Conservation (phyloP, 306 rosid genomes). For the Lathyrus sativus region DNA sequence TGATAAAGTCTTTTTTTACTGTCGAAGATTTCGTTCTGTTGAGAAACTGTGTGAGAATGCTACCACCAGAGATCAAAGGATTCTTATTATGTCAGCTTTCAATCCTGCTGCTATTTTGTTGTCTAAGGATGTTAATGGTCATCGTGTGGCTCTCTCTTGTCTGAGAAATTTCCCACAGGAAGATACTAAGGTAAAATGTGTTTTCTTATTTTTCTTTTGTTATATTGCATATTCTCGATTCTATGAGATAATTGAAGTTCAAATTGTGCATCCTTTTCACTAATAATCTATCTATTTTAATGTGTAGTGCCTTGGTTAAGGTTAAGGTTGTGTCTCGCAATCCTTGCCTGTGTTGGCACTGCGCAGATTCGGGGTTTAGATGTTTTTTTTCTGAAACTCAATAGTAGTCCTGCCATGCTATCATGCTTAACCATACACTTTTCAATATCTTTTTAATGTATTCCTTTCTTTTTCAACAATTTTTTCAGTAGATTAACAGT, state of each 20-base stretch:
- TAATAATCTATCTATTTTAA: not conserved
- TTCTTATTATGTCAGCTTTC: slow-evolving; percentile 43
- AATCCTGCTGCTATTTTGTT: slow-evolving; percentile 43
- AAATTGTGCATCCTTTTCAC: slow-evolving; percentile 2
- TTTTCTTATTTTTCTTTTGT: slow-evolving; percentile 6
- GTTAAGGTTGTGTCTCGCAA: not conserved
- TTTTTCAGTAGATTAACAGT: slow-evolving; percentile 16
- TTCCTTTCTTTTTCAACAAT: slow-evolving; percentile 1
- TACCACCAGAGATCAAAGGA: slow-evolving; percentile 41
- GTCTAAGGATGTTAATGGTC: slow-evolving; percentile 53
- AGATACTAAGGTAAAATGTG: slow-evolving; percentile 48
- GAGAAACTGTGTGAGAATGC: slow-evolving; percentile 56
- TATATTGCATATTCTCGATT: not conserved
- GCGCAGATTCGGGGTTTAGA: not conserved
- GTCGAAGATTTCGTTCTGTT: slow-evolving; percentile 50
- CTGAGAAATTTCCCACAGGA: slow-evolving; percentile 46
- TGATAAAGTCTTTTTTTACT: not conserved
- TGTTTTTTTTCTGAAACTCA: not conserved
- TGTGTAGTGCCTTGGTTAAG: not conserved
- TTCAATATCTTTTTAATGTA: too few relatives aligned
- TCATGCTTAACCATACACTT: not conserved
- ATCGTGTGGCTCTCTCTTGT: slow-evolving; percentile 58
- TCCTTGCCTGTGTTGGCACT: not conserved
- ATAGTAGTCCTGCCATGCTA: not conserved
- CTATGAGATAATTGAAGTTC: not conserved